A percentile compares a stretch with the other conserved stretches of the same genome.
phyloP scores from a whole-genome alignment of 2,329 filamentous ascomycete genomes.

The Chaetoscypha palmicola region DNA sequence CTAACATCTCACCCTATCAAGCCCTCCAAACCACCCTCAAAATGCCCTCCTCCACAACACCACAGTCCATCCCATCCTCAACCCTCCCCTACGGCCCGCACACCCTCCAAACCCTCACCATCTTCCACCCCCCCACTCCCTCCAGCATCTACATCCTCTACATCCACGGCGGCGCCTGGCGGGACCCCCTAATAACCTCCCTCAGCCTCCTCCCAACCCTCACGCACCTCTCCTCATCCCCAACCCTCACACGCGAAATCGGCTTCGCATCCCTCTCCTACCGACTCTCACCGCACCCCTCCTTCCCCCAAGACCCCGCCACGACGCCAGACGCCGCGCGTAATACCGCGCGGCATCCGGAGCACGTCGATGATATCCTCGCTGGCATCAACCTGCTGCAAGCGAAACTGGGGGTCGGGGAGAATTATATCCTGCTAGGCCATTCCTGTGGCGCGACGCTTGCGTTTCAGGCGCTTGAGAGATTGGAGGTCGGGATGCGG shows the following conservation, averaged over 20 bases:
- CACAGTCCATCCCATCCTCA: no score
- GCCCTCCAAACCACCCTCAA: no score
- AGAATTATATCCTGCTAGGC: conserved; percentile 49
- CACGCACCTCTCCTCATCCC: conserved; percentile 33
- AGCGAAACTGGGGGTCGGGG: conserved; percentile 37
- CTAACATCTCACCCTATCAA: no score
- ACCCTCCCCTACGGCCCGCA: no score
- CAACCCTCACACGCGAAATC: conserved; percentile 36
- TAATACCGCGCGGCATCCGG: conserved; percentile 49
- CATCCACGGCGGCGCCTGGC: conserved; percentile 57
- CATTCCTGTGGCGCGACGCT: conserved; percentile 60
- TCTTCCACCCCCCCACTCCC: no score
- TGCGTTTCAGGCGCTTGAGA: conserved; percentile 56
- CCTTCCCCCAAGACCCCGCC: conserved; percentile 33
- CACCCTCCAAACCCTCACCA: no score
- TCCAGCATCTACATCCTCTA: no score
- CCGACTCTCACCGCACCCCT: conserved; percentile 51
- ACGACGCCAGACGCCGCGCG: conserved; percentile 25
- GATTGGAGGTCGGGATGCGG: no score
- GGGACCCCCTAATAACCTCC: conserved; percentile 39
- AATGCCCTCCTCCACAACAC: no score
- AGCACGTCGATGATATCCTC: conserved; percentile 52
- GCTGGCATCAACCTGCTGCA: conserved; percentile 44
- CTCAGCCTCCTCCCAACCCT: conserved; percentile 35
- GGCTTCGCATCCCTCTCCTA: conserved; percentile 61